Conservation (phyloP, 306 rosid species). For the Vigna nakashimae region DNA sequence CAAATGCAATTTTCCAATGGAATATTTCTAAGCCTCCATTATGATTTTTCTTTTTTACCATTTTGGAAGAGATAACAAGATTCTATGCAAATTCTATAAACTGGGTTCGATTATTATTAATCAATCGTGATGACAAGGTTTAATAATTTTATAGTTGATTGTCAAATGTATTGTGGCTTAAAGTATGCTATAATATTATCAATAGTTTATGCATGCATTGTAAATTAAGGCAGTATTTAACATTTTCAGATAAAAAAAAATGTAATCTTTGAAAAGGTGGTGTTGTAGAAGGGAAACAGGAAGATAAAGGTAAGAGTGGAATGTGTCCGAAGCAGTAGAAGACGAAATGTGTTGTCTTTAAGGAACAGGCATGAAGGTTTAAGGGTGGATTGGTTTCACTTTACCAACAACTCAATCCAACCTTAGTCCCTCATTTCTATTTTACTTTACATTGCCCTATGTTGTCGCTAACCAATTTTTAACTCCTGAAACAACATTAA, state of each 20-base stretch:
- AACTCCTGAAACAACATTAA: background rate
- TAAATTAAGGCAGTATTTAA: background rate
- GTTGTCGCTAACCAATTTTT: slow-evolving; percentile 20
- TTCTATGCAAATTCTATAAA: no score
- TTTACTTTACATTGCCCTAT: slow-evolving; percentile 30
- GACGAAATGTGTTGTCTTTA: slow-evolving; percentile 39
- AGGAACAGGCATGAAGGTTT: slow-evolving; percentile 43
- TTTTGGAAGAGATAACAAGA: no score
- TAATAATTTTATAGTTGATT: no score
- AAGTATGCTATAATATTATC: no score
- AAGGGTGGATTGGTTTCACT: slow-evolving; percentile 28
- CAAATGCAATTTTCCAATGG: slow-evolving; percentile 27
- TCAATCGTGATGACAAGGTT: no score
- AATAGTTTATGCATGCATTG: no score
- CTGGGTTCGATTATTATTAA: no score
- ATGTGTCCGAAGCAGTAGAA: background rate
- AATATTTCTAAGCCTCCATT: slow-evolving; percentile 28
- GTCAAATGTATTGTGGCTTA: no score
- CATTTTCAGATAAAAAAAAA: background rate
- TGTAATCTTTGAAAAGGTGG: background rate
- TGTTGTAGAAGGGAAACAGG: background rate
- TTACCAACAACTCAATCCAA: slow-evolving; percentile 32
- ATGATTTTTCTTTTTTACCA: background rate
- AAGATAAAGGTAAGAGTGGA: slow-evolving; percentile 2
- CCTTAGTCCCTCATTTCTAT: background rate